Evolutionary conservation across 805 yeast genomes (phyloP).

Genomic region (Kazachstania bromeliacearum): DNA sequence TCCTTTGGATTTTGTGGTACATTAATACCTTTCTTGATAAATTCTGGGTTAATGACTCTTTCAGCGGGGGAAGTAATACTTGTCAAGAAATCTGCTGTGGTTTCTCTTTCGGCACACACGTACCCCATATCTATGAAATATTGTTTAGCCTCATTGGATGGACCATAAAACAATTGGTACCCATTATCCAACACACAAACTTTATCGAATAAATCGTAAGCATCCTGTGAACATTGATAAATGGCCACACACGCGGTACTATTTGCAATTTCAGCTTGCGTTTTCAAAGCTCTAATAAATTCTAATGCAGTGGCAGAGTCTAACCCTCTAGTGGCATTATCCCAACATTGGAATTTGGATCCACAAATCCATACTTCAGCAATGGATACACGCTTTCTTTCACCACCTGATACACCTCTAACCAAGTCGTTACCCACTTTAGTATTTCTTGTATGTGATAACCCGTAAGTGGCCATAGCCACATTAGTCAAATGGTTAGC

Average conservation of each 20-base stretch:
- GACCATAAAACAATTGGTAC: conserved; percentile 58
- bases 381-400: conserved; percentile 73
- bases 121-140: conserved; percentile 61
- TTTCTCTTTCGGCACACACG: conserved; percentile 52
- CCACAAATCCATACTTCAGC: conserved; percentile 66
- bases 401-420: conserved; percentile 80
- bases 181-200: conserved; percentile 53
- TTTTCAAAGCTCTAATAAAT: conserved; percentile 56
- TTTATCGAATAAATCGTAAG: conserved; percentile 54
- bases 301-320: conserved; percentile 80
- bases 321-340: conserved; percentile 78
- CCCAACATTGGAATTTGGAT: conserved; percentile 61
- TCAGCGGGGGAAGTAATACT: conserved; percentile 62
- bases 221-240: conserved; percentile 60
- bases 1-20: conserved; percentile 58
- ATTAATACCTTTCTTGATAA: conserved; percentile 35
- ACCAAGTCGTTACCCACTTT: conserved; percentile 54
- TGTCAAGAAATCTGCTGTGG: conserved; percentile 64
- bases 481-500: conserved; percentile 47
- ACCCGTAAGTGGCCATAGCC: conserved; percentile 48
- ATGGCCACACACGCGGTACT: conserved; percentile 59
- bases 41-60: conserved; percentile 31
- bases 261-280: conserved; percentile 44
- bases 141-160: conserved; percentile 40
- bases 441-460: conserved; percentile 49